A percentile compares a stretch with the other conserved stretches of the same genome.
phyloP scores from a whole-genome alignment of 78 protist genomes.

The Planoprotostelium fungivorum region DNA sequence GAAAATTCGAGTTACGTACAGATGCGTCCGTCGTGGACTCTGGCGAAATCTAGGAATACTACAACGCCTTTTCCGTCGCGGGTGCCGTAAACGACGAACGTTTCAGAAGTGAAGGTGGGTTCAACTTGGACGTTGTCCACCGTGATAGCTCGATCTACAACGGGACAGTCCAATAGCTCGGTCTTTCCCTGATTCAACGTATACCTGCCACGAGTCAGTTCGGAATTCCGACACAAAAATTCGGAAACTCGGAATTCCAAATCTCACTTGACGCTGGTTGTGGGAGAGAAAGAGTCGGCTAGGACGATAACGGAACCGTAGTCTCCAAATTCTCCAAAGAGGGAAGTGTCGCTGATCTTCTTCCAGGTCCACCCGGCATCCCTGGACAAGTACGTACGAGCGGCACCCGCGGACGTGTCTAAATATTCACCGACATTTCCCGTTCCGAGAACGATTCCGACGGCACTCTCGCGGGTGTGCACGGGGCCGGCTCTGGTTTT shows the following conservation, averaged over 20 bases:
- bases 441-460: background rate
- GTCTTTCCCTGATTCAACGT: background rate
- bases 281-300: conserved; percentile 3
- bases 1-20: background rate
- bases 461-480: background rate
- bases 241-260: background rate
- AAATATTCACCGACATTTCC: background rate
- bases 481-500: background rate
- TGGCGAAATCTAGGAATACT: background rate
- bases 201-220: background rate
- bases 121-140: background rate
- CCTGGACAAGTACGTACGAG: conserved; percentile 13
- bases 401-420: background rate
- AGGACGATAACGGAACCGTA: conserved; percentile 16
- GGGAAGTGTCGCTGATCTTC: conserved; percentile 4
- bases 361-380: conserved; percentile 41
- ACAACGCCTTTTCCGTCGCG: background rate
- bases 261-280: background rate
- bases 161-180: background rate
- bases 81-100: background rate
- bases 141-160: background rate
- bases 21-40: background rate
- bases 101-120: background rate
- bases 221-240: background rate
- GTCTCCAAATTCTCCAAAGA: conserved; percentile 40